A percentile compares a stretch with the other conserved stretches of the same genome.
phyloP scores from a whole-genome alignment of 2,329 filamentous ascomycete genomes.

The Ceratocystis albifundus region DNA sequence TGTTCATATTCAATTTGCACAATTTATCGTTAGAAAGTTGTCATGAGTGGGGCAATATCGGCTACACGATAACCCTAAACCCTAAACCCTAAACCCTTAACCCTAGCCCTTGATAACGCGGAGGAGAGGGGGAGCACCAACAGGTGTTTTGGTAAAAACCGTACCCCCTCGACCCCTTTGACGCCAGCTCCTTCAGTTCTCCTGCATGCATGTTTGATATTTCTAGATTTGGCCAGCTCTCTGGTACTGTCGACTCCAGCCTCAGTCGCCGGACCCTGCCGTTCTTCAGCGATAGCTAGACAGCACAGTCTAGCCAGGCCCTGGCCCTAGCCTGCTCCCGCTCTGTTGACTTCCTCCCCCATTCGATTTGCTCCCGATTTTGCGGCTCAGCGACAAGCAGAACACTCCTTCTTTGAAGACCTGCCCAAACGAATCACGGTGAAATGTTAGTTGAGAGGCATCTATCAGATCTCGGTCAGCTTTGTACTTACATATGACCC shows the following conservation, averaged over 20 bases:
- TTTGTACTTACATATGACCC: slow-evolving; percentile 18
- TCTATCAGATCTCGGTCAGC: slow-evolving; percentile 12
- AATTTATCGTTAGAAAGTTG: neutral
- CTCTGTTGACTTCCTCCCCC: neutral
- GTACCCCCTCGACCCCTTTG: neutral
- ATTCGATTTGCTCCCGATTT: neutral
- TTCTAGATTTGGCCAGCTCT: neutral
- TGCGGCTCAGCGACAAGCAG: slow-evolving; percentile 28
- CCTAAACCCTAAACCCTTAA: too few species aligned
- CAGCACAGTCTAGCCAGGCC: neutral
- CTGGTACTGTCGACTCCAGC: too few species aligned
- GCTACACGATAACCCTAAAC: slow-evolving; percentile 5
- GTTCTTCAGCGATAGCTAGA: neutral
- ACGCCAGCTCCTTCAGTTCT: neutral
- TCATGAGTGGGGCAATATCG: neutral
- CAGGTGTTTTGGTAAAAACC: slow-evolving; percentile 3
- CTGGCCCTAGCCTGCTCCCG: neutral
- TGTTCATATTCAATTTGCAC: neutral
- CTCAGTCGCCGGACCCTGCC: too few species aligned
- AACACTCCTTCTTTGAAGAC: slow-evolving; percentile 22
- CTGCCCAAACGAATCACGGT: slow-evolving; percentile 13
- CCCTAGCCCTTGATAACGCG: neutral
- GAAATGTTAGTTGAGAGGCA: slow-evolving; percentile 13
- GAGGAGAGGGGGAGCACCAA: neutral
- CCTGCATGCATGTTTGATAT: neutral